Evolutionary conservation across 768 basidiomycete genomes (phyloP).

Genomic region (Psilocybe cyanescens): DNA sequence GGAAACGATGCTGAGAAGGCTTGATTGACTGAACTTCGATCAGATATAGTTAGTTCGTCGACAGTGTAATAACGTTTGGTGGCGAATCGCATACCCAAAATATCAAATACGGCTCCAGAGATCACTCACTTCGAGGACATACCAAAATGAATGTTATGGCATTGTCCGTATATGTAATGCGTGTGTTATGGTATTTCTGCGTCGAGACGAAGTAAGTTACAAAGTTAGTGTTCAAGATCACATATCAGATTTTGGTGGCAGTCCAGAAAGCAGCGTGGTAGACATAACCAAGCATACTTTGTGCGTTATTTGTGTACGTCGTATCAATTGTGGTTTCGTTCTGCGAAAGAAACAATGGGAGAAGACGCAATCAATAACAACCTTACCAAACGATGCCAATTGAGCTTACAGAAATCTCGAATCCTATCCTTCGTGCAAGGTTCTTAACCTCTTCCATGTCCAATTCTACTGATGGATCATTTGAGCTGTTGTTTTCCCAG

Average conservation of each 20-base stretch:
- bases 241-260: slow-evolving; percentile 44
- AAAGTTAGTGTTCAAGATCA: too few species aligned
- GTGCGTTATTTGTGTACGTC: slow-evolving; percentile 84
- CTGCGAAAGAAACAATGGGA: slow-evolving; percentile 38
- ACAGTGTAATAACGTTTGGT: neutral
- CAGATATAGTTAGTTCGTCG: neutral
- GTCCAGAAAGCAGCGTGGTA: slow-evolving; percentile 90
- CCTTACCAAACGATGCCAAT: neutral
- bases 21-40: neutral
- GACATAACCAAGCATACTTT: slow-evolving; percentile 82
- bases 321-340: slow-evolving; percentile 81
- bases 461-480: slow-evolving; percentile 85
- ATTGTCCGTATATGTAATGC: neutral
- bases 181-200: neutral
- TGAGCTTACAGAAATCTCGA: slow-evolving; percentile 73
- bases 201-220: neutral
- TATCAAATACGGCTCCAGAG: neutral
- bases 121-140: neutral
- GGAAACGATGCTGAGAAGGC: neutral
- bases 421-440: slow-evolving; percentile 75
- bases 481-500: slow-evolving; percentile 85
- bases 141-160: neutral
- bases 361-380: too few species aligned
- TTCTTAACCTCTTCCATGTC: slow-evolving; percentile 88
- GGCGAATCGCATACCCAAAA: neutral